A percentile compares a stretch with the other conserved stretches of the same genome.
Evolutionary conservation across 768 basidiomycete species (phyloP).

Genomic region (Rhizopogon roseolus): DNA sequence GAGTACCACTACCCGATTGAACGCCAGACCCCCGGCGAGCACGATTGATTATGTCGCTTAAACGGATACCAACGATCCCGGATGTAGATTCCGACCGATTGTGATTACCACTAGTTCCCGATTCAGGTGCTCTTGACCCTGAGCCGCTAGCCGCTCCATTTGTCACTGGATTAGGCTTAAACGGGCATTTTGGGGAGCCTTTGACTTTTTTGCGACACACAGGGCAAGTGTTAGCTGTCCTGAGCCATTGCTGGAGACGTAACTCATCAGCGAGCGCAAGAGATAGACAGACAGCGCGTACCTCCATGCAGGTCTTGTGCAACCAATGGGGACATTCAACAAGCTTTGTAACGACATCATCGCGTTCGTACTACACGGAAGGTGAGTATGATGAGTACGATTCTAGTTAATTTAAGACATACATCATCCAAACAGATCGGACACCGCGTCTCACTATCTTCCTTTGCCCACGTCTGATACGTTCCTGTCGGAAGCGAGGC

Average conservation of each 20-base stretch:
- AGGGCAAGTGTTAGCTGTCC: conserved; percentile 71
- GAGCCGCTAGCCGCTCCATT: neutral
- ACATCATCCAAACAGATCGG: conserved; percentile 87
- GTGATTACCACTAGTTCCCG: neutral
- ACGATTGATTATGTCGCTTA: neutral
- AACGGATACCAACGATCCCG: neutral
- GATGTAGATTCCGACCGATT: neutral
- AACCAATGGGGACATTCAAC: conserved; percentile 76
- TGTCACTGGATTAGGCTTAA: neutral
- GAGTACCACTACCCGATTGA: neutral
- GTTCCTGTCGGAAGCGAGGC: conserved; percentile 51
- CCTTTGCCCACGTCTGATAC: conserved; percentile 65
- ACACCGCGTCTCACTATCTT: conserved; percentile 68
- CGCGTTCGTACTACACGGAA: conserved; percentile 50
- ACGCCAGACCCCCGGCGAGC: neutral
- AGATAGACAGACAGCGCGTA: conserved; percentile 24
- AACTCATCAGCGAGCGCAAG: neutral
- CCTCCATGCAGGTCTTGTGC: conserved; percentile 72
- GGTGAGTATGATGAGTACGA: conserved; percentile 2
- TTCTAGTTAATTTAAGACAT: conserved; percentile 21
- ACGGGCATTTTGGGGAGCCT: neutral
- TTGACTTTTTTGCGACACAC: conserved; percentile 68
- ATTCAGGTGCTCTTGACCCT: neutral
- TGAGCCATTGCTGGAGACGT: conserved; percentile 68
- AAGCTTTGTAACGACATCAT: conserved; percentile 63